Evolutionary conservation across 1,284 basidiomycete species (phyloP).

Genomic region (Farysia itapuensis): DNA sequence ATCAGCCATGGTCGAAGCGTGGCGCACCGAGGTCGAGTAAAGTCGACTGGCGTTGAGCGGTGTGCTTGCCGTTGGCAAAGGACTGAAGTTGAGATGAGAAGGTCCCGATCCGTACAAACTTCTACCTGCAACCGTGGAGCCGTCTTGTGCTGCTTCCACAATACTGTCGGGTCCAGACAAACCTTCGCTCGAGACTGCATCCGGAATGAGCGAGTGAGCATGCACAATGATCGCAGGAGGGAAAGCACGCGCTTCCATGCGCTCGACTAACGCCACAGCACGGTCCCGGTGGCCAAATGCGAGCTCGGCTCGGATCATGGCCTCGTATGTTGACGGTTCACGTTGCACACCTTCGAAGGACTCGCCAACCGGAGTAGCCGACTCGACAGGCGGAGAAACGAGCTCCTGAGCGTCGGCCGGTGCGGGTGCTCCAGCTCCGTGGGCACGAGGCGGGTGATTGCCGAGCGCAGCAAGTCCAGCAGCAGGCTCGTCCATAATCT

Average conservation of each 20-base stretch:
- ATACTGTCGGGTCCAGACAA: not conserved
- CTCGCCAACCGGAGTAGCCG: not conserved
- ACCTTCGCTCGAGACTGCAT: constrained; percentile 2
- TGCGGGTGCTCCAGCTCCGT: constrained; percentile 60
- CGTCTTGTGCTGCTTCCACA: not conserved
- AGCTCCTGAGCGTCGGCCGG: constrained; percentile 1
- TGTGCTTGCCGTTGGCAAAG: not conserved
- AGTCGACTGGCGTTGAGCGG: not conserved
- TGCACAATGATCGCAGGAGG: constrained; percentile 58
- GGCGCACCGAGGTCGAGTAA: constrained; percentile 10
- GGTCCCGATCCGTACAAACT: constrained; percentile 9
- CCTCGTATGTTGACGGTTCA: constrained; percentile 86
- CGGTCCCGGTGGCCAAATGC: constrained; percentile 72
- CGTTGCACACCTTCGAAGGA: constrained; percentile 74
- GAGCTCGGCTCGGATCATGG: constrained; percentile 91
- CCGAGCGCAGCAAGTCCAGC: constrained; percentile 83
- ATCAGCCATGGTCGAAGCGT: constrained; percentile 35
- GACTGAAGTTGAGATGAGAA: not conserved
- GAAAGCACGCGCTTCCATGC: constrained; percentile 71
- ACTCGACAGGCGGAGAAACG: not conserved
- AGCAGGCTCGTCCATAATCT: constrained; percentile 80
- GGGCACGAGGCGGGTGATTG: constrained; percentile 71
- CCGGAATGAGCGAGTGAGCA: constrained; percentile 42
- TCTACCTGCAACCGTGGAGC: constrained; percentile 1
- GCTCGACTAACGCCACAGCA: constrained; percentile 72